phyloP scores from a whole-genome alignment of 805 yeast species.

The Diddensiella transvaalensis region DNA sequence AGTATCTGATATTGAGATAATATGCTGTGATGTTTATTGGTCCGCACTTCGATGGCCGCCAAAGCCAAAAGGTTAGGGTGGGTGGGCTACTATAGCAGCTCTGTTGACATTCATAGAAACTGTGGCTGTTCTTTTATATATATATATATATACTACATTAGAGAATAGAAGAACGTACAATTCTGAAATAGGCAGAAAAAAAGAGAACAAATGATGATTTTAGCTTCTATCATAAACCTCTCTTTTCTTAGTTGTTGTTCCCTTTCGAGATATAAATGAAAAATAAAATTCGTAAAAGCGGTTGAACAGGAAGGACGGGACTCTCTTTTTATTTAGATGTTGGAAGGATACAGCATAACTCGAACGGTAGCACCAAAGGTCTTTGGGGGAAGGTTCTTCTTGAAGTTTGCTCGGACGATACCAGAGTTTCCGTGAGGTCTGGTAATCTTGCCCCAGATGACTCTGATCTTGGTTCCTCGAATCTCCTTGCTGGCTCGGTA shows the following conservation, averaged over 20 bases:
- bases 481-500: slow-evolving; percentile 98
- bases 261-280: background rate
- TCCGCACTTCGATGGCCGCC: no score
- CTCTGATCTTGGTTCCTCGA: slow-evolving; percentile 99
- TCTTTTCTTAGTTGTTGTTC: no score
- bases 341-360: slow-evolving; percentile 99
- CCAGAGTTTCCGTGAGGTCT: slow-evolving; percentile 99
- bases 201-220: background rate
- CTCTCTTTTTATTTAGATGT: slow-evolving; percentile 64
- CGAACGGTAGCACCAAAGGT: slow-evolving; percentile 99
- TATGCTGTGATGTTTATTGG: background rate
- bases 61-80: background rate
- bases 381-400: slow-evolving; percentile 98
- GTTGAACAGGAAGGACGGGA: no score
- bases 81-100: background rate
- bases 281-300: background rate
- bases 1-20: no score
- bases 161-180: background rate
- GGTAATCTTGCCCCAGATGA: slow-evolving; percentile 98
- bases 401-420: slow-evolving; percentile 98
- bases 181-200: background rate
- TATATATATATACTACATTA: background rate
- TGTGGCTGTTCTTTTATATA: background rate
- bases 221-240: background rate
- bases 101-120: no score